These are phyloP conservation scores for Ustilago hordei DNA, from an alignment of 1,284 basidiomycete genomes.

Conservation along the genomic window DNA sequence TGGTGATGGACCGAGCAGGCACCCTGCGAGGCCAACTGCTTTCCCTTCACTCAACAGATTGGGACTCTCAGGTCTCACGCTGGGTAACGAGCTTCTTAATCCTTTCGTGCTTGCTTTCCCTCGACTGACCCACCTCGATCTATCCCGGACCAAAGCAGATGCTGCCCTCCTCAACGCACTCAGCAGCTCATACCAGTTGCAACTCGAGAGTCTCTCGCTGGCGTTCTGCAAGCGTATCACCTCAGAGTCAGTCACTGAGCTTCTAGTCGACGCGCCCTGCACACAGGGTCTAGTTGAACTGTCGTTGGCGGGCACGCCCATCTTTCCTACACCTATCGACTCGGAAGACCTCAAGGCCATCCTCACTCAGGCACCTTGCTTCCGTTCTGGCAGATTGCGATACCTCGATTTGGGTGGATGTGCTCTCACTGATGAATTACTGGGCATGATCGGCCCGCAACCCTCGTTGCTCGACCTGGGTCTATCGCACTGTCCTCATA, in stretches of 20 bases:
- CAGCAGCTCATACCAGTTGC: conserved; percentile 76
- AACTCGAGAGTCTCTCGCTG: conserved; percentile 84
- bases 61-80: conserved; percentile 83
- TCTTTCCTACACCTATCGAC: conserved; percentile 83
- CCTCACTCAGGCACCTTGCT: conserved; percentile 82
- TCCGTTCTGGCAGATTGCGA: conserved; percentile 79
- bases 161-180: conserved; percentile 81
- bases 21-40: conserved; percentile 50
- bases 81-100: conserved; percentile 80
- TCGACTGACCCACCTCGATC: conserved; percentile 81
- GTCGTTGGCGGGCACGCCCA: conserved; percentile 87
- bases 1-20: conserved; percentile 51
- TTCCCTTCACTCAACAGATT: conserved; percentile 86
- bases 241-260: conserved; percentile 80
- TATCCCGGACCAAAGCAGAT: conserved; percentile 77
- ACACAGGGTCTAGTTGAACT: conserved; percentile 78
- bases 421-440: conserved; percentile 74
- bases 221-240: conserved; percentile 87
- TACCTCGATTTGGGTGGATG: conserved; percentile 92
- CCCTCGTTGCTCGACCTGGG: conserved; percentile 76
- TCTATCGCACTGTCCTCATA: conserved; percentile 82
- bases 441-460: conserved; percentile 76
- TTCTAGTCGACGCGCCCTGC: conserved; percentile 80
- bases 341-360: conserved; percentile 79
- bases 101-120: conserved; percentile 87